Percentiles rank a stretch among this genome's conserved stretches.
phyloP scores from a whole-genome alignment of 352 stramenopile genomes.

The Pythium rishiriense region DNA sequence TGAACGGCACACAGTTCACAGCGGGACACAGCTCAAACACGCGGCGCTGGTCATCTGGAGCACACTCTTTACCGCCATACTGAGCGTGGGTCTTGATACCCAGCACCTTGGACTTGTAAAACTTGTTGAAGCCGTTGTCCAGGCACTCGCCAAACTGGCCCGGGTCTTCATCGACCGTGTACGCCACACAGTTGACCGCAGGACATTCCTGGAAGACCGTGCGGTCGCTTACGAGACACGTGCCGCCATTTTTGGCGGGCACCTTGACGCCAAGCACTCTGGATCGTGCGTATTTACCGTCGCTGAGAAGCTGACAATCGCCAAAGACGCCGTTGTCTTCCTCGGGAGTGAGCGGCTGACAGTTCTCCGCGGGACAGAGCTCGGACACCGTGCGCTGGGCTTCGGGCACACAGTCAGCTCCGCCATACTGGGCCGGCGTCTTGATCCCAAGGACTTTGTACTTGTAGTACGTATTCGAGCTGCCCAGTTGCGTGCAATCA shows the following conservation, averaged over 20 bases:
- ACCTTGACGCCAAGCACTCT: neutral
- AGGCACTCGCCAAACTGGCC: neutral
- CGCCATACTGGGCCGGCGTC: constrained; percentile 1
- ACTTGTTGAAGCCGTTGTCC: neutral
- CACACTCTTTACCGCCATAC: too few species aligned
- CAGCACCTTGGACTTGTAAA: too few species aligned
- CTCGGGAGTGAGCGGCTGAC: neutral
- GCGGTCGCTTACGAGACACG: neutral
- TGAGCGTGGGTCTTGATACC: too few species aligned
- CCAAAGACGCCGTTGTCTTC: too few species aligned
- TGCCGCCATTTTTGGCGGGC: neutral
- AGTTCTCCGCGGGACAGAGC: neutral
- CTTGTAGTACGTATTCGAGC: constrained; percentile 1
- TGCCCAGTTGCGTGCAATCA: neutral
- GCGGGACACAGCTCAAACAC: too few species aligned
- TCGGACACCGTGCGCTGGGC: neutral
- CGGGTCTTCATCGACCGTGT: neutral
- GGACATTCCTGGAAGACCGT: neutral
- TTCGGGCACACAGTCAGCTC: neutral
- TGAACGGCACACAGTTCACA: neutral
- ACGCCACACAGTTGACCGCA: neutral
- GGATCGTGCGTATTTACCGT: neutral
- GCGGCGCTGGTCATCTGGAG: too few species aligned
- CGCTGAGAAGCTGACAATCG: neutral
- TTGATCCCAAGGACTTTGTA: neutral